Evolutionary conservation across 1,139 yeast species (phyloP), one percentile per base, ranked within the genome.

Genomic region (Taphrina flavorubra): DNA sequence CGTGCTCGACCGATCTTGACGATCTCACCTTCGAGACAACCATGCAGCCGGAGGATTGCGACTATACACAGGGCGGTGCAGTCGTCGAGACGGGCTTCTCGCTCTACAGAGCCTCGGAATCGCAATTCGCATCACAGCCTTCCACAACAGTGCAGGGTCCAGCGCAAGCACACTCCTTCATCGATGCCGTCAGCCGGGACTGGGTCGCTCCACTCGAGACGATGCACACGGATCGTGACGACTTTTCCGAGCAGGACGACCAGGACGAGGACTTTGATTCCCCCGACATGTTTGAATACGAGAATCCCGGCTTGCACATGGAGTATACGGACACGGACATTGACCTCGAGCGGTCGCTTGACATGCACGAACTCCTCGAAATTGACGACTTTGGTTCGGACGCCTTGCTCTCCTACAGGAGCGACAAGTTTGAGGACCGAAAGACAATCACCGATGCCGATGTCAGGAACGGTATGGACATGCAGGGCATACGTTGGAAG

Each of bases 401-500:
- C 31, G 53, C 62, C 40, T 39, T 58, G 14, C 42, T 58, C 13
- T 58, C 47, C 18, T 58, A 44, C 25, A 25, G 62, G 14, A 58
- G 42, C 18, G 62, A 58, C 42, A 42, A 44, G 14, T 58, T 58
- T 40, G 62, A 58, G 42, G 62, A 58, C 13, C 39, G 42, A 16
- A 42, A 16, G 34, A 42, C 36, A 40, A 58, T 58, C 14, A 58
- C 62, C 6, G 36, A 36, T 16, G 53, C 40, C 36, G 60, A 61
- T 16, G 60, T 61, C 31, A 25, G 18, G 34, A n/a, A 36, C 25
- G 65, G 65, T 25, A 61, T 51, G 51, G 65, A 61, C 39, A 61
- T 61, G 65, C 65, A 61, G 59, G 69, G 60, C 39, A 60, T 53
- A 25, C 61, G 79, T 77, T 2, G 76, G 77, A 16, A 62, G 72